phyloP scores from a whole-genome alignment of 352 stramenopile species.

The Globisporangium abappressorium region DNA sequence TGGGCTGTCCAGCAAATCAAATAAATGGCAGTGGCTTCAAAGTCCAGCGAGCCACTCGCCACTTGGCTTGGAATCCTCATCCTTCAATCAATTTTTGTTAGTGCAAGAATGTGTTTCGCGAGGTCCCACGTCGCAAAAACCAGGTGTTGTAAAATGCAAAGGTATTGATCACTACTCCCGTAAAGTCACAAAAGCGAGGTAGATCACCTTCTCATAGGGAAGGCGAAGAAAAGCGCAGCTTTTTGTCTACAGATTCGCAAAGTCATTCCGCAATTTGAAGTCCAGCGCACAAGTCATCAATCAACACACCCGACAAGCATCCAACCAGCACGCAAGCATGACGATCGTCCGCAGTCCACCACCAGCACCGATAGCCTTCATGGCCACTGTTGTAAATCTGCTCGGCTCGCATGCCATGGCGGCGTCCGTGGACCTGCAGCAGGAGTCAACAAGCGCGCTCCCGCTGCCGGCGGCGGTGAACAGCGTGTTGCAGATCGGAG shows the following conservation, averaged over 20 bases:
- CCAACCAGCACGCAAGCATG: not conserved
- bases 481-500: conserved; percentile 14
- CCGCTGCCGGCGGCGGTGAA: conserved; percentile 2
- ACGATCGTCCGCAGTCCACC: not conserved
- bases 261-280: conserved; percentile 9
- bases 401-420: not conserved
- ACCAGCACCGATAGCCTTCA: not conserved
- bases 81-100: not conserved
- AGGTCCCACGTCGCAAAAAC: not conserved
- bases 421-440: not conserved
- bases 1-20: not conserved
- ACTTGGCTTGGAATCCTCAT: not conserved
- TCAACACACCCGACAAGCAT: not conserved
- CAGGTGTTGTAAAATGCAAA: not conserved
- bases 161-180: not conserved
- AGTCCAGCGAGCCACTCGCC: not conserved
- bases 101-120: not conserved
- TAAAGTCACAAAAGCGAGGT: not conserved
- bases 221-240: not conserved
- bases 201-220: not conserved
- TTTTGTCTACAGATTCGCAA: not conserved
- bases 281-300: not conserved
- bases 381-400: not conserved
- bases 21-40: not conserved
- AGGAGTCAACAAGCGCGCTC: not conserved